A percentile compares a stretch with the other conserved stretches of the same genome.
These are phyloP conservation scores for Pythium chondricola DNA, from an alignment of 352 stramenopile genomes.

Conservation along the genomic window DNA sequence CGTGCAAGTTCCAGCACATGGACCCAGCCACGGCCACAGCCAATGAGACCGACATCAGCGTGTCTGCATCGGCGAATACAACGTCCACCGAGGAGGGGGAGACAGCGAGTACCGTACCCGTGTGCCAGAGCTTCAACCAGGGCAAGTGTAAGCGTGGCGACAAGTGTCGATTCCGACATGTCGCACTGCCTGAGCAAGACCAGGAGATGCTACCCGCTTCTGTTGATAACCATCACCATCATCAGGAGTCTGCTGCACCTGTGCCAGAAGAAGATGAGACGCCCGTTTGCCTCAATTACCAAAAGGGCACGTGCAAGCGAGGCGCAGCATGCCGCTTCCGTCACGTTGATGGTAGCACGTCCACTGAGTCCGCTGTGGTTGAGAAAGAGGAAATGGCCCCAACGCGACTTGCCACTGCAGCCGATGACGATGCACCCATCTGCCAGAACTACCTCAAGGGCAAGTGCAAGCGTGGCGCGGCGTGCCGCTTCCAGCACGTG, in stretches of 20 bases:
- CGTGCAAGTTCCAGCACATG: slow-evolving; percentile 23
- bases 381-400: not conserved
- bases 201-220: not conserved
- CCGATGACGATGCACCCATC: slow-evolving; percentile 13
- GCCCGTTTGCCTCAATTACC: slow-evolving; percentile 28
- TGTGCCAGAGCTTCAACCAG: slow-evolving; percentile 30
- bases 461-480: slow-evolving; percentile 27
- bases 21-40: not conserved
- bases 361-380: not conserved
- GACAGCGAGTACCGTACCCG: slow-evolving; percentile 8
- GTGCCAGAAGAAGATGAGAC: not conserved
- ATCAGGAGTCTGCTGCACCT: not conserved
- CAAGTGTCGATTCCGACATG: slow-evolving; percentile 25
- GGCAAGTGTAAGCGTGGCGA: slow-evolving; percentile 39
- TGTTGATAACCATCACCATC: not conserved
- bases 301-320: slow-evolving; percentile 33
- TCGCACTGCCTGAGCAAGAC: not conserved
- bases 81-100: not conserved
- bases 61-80: not conserved
- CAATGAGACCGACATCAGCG: not conserved
- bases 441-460: slow-evolving; percentile 28
- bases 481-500: slow-evolving; percentile 24
- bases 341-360: slow-evolving; percentile 12
- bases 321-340: slow-evolving; percentile 25
- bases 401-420: not conserved